Conservation (phyloP, 345 rosid genomes). For the Viola odorata region DNA sequence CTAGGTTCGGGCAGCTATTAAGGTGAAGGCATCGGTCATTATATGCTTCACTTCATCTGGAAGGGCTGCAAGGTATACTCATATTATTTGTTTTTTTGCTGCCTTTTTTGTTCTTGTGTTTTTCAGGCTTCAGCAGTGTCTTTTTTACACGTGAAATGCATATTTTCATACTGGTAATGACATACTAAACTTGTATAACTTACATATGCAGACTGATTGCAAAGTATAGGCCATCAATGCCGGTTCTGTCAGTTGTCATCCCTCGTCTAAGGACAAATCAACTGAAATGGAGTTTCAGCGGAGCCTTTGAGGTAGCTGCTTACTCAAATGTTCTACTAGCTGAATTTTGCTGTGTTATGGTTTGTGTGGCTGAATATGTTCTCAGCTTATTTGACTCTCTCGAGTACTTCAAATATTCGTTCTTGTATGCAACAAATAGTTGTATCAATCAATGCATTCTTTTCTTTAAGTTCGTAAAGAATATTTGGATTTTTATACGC, state of each 20-base stretch:
- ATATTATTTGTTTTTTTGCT: neutral
- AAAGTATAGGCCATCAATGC: constrained; percentile 98
- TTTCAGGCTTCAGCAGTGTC: neutral
- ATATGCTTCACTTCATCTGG: constrained; percentile 98
- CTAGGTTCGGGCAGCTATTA: constrained; percentile 95
- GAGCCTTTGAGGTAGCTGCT: constrained; percentile 80
- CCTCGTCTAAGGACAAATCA: constrained; percentile 97
- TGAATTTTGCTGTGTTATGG: neutral
- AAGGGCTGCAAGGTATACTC: constrained; percentile 83
- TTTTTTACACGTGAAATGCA: neutral
- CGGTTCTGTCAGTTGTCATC: constrained; percentile 92
- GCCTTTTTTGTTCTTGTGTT: neutral
- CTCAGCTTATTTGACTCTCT: neutral
- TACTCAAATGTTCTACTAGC: neutral
- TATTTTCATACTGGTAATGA: neutral
- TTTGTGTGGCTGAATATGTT: too few relatives aligned
- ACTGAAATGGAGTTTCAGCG: constrained; percentile 93
- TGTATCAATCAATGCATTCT: too few relatives aligned
- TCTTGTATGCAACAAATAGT: too few relatives aligned
- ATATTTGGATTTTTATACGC: too few relatives aligned
- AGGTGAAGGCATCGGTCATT: constrained; percentile 94
- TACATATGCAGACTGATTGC: constrained; percentile 71
- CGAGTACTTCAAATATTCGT: too few relatives aligned
- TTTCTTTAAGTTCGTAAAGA: too few relatives aligned
- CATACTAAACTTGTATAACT: neutral